Conservation (phyloP, 2,329 filamentous ascomycete species). For the Colletotrichum sp. region DNA sequence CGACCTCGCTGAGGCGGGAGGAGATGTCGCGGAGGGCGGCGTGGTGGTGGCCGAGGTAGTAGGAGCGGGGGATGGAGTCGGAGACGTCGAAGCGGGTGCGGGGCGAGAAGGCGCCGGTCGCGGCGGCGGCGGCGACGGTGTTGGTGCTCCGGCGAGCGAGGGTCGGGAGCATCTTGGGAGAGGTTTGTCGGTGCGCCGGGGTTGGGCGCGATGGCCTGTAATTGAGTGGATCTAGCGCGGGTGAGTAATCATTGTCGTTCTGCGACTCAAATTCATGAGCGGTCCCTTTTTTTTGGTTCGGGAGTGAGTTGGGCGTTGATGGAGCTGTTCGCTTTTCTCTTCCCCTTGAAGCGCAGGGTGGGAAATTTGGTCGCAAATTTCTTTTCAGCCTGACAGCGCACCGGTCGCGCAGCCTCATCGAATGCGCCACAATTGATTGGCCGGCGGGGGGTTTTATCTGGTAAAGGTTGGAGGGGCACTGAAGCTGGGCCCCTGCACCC, state of each 20-base stretch:
- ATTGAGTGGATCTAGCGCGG: background rate
- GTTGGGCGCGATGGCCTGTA: background rate
- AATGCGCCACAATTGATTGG: background rate
- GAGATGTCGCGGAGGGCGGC: conserved; percentile 85
- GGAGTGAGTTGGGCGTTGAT: background rate
- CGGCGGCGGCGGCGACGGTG: background rate
- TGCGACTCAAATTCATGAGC: background rate
- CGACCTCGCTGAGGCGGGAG: conserved; percentile 77
- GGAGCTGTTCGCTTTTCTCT: background rate
- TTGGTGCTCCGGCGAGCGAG: conserved; percentile 19
- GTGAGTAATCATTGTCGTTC: background rate
- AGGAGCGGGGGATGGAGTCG: conserved; percentile 80
- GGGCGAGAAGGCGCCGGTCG: conserved; percentile 67
- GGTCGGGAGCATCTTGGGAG: conserved; percentile 11
- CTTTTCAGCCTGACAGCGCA: conserved; percentile 8
- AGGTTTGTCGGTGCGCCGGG: background rate
- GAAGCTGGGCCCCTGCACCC: background rate
- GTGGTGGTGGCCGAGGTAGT: conserved; percentile 93
- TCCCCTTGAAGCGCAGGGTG: background rate
- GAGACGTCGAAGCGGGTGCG: conserved; percentile 76
- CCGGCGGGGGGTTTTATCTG: background rate
- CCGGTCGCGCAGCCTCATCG: conserved; percentile 4
- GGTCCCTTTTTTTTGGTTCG: background rate
- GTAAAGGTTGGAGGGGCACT: background rate
- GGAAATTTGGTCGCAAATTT: background rate